Conservation (phyloP, 768 basidiomycete genomes). For the Scleroderma bovista region DNA sequence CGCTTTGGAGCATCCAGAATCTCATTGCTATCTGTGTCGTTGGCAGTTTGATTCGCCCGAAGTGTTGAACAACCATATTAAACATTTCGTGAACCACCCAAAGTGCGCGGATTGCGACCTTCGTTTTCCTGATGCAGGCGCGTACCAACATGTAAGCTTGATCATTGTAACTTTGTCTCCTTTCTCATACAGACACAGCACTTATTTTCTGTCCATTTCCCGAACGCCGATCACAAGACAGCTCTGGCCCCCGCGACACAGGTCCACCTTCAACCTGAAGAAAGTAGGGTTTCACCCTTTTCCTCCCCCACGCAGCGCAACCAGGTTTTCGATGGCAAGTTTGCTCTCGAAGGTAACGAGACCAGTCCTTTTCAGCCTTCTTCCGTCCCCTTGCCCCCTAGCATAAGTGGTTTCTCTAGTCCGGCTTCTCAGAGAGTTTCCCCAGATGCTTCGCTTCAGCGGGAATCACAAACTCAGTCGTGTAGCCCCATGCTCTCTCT, state of each 20-base stretch:
- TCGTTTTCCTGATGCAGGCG: constrained; percentile 36
- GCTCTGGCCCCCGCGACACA: not conserved
- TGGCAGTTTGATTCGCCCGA: constrained; percentile 35
- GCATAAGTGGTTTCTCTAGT: constrained; percentile 26
- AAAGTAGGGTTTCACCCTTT: not conserved
- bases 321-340: constrained; percentile 13
- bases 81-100: constrained; percentile 39
- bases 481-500: constrained; percentile 28
- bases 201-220: constrained; percentile 23
- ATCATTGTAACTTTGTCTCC: not conserved
- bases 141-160: constrained; percentile 31
- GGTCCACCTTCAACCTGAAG: not conserved
- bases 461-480: constrained; percentile 17
- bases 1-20: constrained; percentile 26
- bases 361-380: constrained; percentile 19
- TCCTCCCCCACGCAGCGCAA: constrained; percentile 5
- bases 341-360: constrained; percentile 16
- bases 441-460: constrained; percentile 7
- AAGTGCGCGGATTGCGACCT: constrained; percentile 38
- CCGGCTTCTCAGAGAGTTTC: constrained; percentile 21
- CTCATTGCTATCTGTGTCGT: constrained; percentile 32
- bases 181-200: constrained; percentile 14
- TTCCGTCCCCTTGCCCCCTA: constrained; percentile 27
- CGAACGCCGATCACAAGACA: constrained; percentile 4
- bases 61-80: constrained; percentile 36